Conservation (phyloP, 768 basidiomycete genomes). For the Peribolospora baueri region DNA sequence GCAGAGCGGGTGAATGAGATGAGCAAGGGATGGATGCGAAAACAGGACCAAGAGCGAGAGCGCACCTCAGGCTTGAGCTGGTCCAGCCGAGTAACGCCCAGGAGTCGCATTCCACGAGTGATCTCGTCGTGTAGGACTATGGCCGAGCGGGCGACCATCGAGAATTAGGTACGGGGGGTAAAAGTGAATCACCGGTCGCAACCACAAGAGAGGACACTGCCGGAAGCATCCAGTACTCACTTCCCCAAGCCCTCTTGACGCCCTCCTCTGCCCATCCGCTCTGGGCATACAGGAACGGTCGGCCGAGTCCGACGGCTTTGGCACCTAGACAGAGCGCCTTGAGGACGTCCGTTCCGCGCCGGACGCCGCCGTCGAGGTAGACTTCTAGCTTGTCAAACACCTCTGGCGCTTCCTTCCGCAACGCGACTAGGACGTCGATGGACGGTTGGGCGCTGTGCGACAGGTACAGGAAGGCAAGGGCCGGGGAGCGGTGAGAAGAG, state of each 20-base stretch:
- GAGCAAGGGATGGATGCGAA: too few relatives aligned
- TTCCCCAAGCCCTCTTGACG: constrained; percentile 18
- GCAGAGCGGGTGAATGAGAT: too few relatives aligned
- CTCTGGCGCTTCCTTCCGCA: constrained; percentile 13
- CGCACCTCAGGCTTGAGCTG: constrained; percentile 4
- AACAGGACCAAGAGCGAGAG: too few relatives aligned
- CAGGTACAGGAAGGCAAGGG: constrained; percentile 7
- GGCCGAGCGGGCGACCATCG: background rate
- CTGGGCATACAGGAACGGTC: constrained; percentile 20
- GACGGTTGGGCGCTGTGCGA: constrained; percentile 15
- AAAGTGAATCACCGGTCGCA: background rate
- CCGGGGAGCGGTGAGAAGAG: background rate
- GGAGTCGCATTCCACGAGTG: background rate
- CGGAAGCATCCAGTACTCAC: constrained; percentile 9
- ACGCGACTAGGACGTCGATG: constrained; percentile 24
- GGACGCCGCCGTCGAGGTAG: constrained; percentile 65
- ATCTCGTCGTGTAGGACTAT: background rate
- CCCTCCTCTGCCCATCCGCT: constrained; percentile 19
- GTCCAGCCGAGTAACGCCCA: background rate
- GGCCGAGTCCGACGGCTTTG: constrained; percentile 19
- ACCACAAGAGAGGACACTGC: background rate
- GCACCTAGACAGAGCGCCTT: constrained; percentile 57
- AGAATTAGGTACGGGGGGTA: background rate
- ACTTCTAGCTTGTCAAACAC: constrained; percentile 26
- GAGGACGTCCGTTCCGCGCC: constrained; percentile 63